Percentiles rank a stretch among this genome's conserved stretches.
Conservation (phyloP, 345 rosid species). For the Euphorbia peplus region DNA sequence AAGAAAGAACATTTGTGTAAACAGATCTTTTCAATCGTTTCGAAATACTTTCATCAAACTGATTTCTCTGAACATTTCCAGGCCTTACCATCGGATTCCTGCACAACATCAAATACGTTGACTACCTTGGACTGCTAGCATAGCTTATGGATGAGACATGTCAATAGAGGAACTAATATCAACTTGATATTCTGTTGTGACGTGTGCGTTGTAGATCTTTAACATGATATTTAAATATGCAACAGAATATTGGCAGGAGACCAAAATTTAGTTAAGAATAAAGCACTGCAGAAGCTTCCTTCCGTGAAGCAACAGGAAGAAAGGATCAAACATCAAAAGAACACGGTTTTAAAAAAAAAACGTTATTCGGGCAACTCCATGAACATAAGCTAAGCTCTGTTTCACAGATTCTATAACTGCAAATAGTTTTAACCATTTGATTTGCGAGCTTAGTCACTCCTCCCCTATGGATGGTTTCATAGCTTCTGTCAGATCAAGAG, state of each 20-base stretch:
- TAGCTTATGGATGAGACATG: background rate
- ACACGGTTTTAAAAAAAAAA: background rate
- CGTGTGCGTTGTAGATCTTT: background rate
- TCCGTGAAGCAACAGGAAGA: background rate
- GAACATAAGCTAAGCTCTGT: background rate
- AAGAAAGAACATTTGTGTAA: conserved; percentile 40
- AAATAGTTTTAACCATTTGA: too few species aligned
- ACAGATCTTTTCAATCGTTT: conserved; percentile 31
- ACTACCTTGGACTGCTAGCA: background rate
- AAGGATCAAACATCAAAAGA: background rate
- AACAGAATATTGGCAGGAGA: background rate
- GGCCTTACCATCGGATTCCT: conserved; percentile 26
- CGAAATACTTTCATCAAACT: conserved; percentile 27
- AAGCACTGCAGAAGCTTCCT: conserved; percentile 1
- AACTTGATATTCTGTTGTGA: background rate
- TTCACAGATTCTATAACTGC: too few species aligned
- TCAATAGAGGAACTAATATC: background rate
- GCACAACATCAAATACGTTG: conserved; percentile 13
- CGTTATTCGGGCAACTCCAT: background rate
- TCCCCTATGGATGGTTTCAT: too few species aligned
- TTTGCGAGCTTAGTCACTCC: too few species aligned
- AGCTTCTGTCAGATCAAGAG: too few species aligned
- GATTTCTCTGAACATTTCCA: conserved; percentile 20
- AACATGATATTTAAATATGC: too few species aligned
- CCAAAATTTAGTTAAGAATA: background rate